Base-by-base conservation (phyloP, 148 eudicot genomes). In the Oxyria digyna region DNA sequence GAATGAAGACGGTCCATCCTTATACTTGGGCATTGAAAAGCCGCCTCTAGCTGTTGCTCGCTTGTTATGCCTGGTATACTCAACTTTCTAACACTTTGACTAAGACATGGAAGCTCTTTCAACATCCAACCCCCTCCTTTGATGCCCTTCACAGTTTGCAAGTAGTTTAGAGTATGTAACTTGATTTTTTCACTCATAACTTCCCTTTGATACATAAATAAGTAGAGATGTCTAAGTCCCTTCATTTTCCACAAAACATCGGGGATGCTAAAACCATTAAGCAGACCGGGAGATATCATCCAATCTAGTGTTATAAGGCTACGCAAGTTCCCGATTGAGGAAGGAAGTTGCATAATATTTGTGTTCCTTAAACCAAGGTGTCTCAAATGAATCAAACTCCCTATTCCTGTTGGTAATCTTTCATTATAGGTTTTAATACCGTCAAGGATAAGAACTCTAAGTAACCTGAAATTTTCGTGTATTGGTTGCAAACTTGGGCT, bases 101-200 rank as follows among this genome's bases (percentile, higher is more conserved):
- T 69, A 32, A 76, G 27, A 6, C 0, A 43, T 10, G n/a, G 8
- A 63, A 76, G 43, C 24, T 74, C 80, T 23, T 50, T 55, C 4
- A 74, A 32, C 77, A 80, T 71, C 83, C 80, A 76, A 23, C 46
- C 4, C 2, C 80, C 77, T 42, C 79, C 80, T 78, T 72, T 10
- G 8, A 2, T 4, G 41, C 41, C 41, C 8, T 10, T 10, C 3
- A 8, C 6, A 24, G 76, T 73, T 41, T 69, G 65, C 42, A 79
- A 68, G 37, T 45, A 14, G 27, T 46, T 67, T 13, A 76, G 43
- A 7, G 54, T 55, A 13, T 69, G 41, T 12, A 79, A 31, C 76
- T 69, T 73, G 29, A 75, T 27, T 0, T 7, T 9, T 0, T 23
- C 4, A 5, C 8, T 27, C 57, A 8, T 8, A 0, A 50, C 5